Percentiles rank a stretch among this genome's conserved stretches.
Conservation (phyloP, 2,329 filamentous ascomycete species). For the Aspergillus novofumigatus region DNA sequence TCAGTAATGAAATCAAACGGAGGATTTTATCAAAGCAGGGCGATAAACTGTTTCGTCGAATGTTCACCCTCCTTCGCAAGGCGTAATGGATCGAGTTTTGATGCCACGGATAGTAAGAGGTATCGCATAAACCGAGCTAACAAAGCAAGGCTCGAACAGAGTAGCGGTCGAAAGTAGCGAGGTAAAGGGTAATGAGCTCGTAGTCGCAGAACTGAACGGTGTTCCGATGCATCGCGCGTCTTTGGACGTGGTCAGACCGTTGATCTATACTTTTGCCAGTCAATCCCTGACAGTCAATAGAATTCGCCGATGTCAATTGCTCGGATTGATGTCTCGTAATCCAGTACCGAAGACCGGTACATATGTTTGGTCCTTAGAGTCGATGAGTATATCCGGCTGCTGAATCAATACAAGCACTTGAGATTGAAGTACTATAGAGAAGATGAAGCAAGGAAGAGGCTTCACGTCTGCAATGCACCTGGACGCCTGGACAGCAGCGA, state of each 20-base stretch:
- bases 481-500: slow-evolving; percentile 5
- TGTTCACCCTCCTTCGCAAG: not conserved
- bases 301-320: not conserved
- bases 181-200: slow-evolving; percentile 17
- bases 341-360: not conserved
- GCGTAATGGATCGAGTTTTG: not conserved
- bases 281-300: slow-evolving; percentile 17
- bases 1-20: not conserved
- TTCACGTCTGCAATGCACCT: slow-evolving; percentile 6
- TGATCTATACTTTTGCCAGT: slow-evolving; percentile 19
- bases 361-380: not conserved
- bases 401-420: not conserved
- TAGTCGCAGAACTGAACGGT: slow-evolving; percentile 18
- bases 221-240: slow-evolving; percentile 34
- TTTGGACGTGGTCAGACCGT: slow-evolving; percentile 20
- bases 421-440: slow-evolving; percentile 4
- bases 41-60: not conserved
- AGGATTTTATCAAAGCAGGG: not conserved
- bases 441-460: slow-evolving; percentile 15
- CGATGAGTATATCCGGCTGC: not conserved
- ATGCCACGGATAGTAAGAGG: not conserved
- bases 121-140: slow-evolving; percentile 7
- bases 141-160: slow-evolving; percentile 23
- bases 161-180: slow-evolving; percentile 11
- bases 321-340: not conserved